Base-by-base conservation (phyloP, 2,329 filamentous ascomycete species). In the Aspergillus cejpii region DNA sequence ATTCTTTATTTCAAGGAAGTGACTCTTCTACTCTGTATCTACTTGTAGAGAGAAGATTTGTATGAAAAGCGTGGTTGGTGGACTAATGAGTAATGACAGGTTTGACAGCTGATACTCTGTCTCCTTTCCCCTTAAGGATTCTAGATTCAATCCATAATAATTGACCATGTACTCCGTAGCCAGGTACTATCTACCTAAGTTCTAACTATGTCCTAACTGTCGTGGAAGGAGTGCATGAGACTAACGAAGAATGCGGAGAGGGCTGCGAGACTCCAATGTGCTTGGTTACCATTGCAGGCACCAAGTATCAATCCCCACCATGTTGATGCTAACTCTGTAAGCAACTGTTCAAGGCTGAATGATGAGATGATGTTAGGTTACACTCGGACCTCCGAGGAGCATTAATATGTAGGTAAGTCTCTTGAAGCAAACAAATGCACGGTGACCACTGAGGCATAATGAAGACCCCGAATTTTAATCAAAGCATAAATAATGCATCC, bases 121-220 rank as follows among this genome's bases (percentile, higher is more conserved):
- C 7, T 20, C 31, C 14, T 34, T 34, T 11, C 14, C 8, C 7
- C 6, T 34, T 11, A 8, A 5, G 17, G 31, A 34, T 34, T 34
- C 31, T 34, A 34, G 31, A 34, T 34, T 12, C 7, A 4, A 34
- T 12, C 15, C 2, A 34, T 17, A 31, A 31, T 15, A 15, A 31
- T 8, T n/a, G n/a, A 31, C 6, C 7, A 15, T 31, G 3, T 15
- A 15, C 28, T 48, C 7, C 36, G 39, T 45, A 53, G n/a, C n/a
- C n/a, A n/a, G n/a, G n/a, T n/a, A n/a, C n/a, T n/a, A n/a, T n/a
- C n/a, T n/a, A n/a, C n/a, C n/a, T n/a, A n/a, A n/a, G n/a, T n/a
- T n/a, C n/a, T n/a, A n/a, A n/a, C n/a, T n/a, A n/a, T n/a, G n/a
- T n/a, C n/a, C n/a, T n/a, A n/a, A n/a, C n/a, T 24, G 8, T 24